Evolutionary conservation across 495 filamentous ascomycete species (phyloP).

Genomic region (Chaetomidium leptoderma): DNA sequence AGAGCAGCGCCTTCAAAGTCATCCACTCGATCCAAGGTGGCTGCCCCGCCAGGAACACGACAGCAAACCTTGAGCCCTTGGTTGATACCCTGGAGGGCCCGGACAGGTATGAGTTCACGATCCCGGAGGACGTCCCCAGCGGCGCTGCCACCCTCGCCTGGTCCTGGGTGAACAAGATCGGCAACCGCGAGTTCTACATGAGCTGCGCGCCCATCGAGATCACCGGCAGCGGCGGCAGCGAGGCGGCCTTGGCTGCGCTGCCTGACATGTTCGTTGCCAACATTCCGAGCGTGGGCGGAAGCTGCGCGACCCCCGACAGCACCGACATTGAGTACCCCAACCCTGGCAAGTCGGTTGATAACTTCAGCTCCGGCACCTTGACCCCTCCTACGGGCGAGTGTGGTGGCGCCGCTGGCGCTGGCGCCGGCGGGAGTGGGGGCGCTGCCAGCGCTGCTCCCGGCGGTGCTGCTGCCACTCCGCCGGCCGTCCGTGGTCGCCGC

Average conservation of each 20-base stretch:
- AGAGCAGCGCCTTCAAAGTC: slow-evolving; percentile 64
- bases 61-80: slow-evolving; percentile 36
- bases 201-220: slow-evolving; percentile 78
- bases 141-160: slow-evolving; percentile 71
- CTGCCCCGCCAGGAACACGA: slow-evolving; percentile 56
- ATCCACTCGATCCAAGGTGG: slow-evolving; percentile 80
- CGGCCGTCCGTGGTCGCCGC: slow-evolving; percentile 14
- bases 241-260: slow-evolving; percentile 52
- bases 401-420: slow-evolving; percentile 4
- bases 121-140: slow-evolving; percentile 53
- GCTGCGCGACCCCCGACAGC: slow-evolving; percentile 49
- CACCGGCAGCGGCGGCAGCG: slow-evolving; percentile 46
- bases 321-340: slow-evolving; percentile 51
- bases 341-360: slow-evolving; percentile 52
- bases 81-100: slow-evolving; percentile 31
- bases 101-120: slow-evolving; percentile 50
- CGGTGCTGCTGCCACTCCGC: slow-evolving; percentile 4
- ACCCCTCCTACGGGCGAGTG: slow-evolving; percentile 20
- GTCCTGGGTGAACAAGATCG: slow-evolving; percentile 88
- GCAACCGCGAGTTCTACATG: slow-evolving; percentile 94
- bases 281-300: slow-evolving; percentile 45
- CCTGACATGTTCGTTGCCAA: slow-evolving; percentile 83
- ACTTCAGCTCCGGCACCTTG: slow-evolving; percentile 32
- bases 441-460: slow-evolving; percentile 1
- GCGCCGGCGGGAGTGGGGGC: not conserved